These are phyloP conservation scores for Hymenoscyphus infarciens DNA, from an alignment of 2,329 filamentous ascomycete species.

Conservation along the genomic window DNA sequence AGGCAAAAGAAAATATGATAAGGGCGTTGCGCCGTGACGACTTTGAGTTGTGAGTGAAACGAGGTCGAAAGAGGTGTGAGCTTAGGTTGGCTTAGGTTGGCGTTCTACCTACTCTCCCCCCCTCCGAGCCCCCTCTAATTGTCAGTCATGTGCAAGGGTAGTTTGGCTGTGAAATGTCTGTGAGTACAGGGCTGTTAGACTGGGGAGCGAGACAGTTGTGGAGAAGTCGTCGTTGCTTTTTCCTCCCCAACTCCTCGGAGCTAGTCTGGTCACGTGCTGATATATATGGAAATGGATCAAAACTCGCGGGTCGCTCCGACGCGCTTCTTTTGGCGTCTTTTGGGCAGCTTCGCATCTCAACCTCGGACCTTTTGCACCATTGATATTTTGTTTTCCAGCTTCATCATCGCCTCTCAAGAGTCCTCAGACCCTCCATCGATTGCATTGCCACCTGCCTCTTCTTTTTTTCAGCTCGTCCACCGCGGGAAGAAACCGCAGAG, in stretches of 20 bases:
- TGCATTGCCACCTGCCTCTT: not conserved
- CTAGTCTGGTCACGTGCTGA: not conserved
- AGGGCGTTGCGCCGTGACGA: not conserved
- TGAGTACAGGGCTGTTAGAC: too few relatives aligned
- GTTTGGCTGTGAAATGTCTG: too few relatives aligned
- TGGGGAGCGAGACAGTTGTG: too few relatives aligned
- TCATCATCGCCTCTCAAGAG: not conserved
- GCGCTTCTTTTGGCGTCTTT: not conserved
- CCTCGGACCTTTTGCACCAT: not conserved
- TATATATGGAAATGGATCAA: not conserved
- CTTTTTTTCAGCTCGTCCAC: not conserved
- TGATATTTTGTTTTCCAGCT: not conserved
- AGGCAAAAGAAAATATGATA: not conserved
- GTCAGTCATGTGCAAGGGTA: too few relatives aligned
- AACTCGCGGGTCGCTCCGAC: not conserved
- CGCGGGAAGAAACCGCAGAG: not conserved
- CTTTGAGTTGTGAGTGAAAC: not conserved
- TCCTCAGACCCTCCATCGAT: not conserved
- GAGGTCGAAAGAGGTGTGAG: conserved; percentile 2
- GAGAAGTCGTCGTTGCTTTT: not conserved
- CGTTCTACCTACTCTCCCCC: too few relatives aligned
- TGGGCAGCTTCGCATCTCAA: not conserved
- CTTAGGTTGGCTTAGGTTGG: too few relatives aligned
- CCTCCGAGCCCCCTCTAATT: too few relatives aligned
- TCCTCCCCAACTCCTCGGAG: not conserved